Evolutionary conservation across 495 filamentous ascomycete species (phyloP), one percentile per base, ranked within the genome.

Genomic region (Tuber magnatum): DNA sequence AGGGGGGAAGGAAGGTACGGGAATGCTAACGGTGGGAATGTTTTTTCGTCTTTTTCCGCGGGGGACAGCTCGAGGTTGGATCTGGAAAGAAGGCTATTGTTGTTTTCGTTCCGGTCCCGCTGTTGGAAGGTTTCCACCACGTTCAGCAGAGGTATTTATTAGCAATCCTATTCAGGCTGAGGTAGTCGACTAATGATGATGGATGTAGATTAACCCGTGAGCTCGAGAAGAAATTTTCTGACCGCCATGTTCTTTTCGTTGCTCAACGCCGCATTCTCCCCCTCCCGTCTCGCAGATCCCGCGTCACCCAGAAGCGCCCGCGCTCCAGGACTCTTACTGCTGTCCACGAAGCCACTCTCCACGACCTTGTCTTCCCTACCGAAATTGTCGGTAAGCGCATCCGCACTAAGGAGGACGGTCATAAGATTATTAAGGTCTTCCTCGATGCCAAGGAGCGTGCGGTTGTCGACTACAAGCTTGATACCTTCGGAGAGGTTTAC

Each of bases 161-260:
- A 18, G 32, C 32, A 43, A 68, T 71, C 69, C 69, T 65, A 16
- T 28, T 68, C 65, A 65, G 56, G 18, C 6, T 20, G 51, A 40
- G 70, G 75, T 76, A 65, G 68, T 22, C 56, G 78, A 74, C 73
- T 76, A 68, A 65, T 68, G 71, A 14, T 73, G 28, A 65, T 65
- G 44, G 16, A 35, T 38, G 20, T 83, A 98, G 95, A 84, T 91
- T 99, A 81, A 98, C 95, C 87, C 95, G 95, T 86, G 95, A 99
- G 90, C 94, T 99, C 83, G 95, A 99, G 90, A 98, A 99, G 93
- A 99, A 98, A 89, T 99, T 99, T 92, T 97, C 95, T 80, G 95
- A 98, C 90, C 94, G 95, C 86, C 95, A 99, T 87, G 95, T 99
- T 85, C 90, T 99, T 84, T 93, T 99, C 90, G 90, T 99, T 80